A percentile compares a stretch with the other conserved stretches of the same genome.
phyloP scores from a whole-genome alignment of 805 yeast genomes.

The Starmerella vitae region DNA sequence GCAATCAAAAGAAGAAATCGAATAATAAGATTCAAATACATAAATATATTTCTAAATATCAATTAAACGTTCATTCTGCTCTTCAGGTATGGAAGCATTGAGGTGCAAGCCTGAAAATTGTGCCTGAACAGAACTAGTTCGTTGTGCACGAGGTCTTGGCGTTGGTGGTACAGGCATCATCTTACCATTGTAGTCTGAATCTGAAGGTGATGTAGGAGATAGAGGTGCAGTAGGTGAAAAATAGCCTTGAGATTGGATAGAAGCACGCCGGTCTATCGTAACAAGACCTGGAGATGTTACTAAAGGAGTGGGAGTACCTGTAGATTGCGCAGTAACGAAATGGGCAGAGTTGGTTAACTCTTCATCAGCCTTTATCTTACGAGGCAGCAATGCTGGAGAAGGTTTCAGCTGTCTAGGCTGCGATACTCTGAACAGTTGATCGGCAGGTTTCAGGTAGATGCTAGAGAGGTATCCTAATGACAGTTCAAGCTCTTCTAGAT shows the following conservation, averaged over 20 bases:
- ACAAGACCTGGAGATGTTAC: background rate
- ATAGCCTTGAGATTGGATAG: background rate
- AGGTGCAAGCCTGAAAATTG: slow-evolving; percentile 9
- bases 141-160: slow-evolving; percentile 1
- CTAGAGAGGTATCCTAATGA: slow-evolving; percentile 74
- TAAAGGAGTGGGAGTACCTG: background rate
- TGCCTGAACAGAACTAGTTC: slow-evolving; percentile 6
- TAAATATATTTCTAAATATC: slow-evolving; percentile 13
- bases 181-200: background rate
- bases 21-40: too few relatives aligned
- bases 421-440: slow-evolving; percentile 54
- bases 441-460: slow-evolving; percentile 69
- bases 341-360: background rate
- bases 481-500: slow-evolving; percentile 69
- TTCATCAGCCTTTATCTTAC: slow-evolving; percentile 2
- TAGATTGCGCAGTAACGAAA: background rate
- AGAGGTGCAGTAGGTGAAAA: background rate
- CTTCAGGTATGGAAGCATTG: slow-evolving; percentile 4
- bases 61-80: slow-evolving; percentile 18
- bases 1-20: background rate
- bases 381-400: slow-evolving; percentile 21
- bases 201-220: background rate
- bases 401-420: slow-evolving; percentile 13
- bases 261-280: background rate
- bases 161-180: slow-evolving; percentile 3